phyloP scores from a whole-genome alignment of 1,139 yeast species.

The Arxiozyma slooffiae region DNA sequence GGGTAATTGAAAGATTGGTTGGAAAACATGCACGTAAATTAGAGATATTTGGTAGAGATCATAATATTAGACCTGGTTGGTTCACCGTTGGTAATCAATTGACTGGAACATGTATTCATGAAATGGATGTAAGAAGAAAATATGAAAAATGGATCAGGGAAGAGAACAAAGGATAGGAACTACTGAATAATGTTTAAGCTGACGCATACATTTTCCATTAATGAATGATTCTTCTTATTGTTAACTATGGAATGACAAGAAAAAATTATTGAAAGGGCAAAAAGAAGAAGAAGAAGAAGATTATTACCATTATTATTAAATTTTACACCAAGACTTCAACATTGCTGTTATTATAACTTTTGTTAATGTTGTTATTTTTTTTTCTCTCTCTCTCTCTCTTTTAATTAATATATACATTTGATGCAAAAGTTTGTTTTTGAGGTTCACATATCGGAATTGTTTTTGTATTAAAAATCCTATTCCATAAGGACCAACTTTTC shows the following conservation, averaged over 20 bases:
- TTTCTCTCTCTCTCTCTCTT: neutral
- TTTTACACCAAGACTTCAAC: conserved; percentile 6
- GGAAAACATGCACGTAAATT: conserved; percentile 68
- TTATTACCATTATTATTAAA: conserved; percentile 4
- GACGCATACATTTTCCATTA: no score
- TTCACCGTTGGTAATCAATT: conserved; percentile 79
- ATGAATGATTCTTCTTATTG: neutral
- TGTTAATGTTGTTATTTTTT: no score
- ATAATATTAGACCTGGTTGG: conserved; percentile 86
- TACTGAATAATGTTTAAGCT: neutral
- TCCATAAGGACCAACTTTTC: no score
- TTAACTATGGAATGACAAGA: no score
- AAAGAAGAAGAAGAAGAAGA: neutral
- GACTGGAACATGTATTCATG: conserved; percentile 48
- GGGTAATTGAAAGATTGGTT: conserved; percentile 73
- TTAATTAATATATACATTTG: no score
- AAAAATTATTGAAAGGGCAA: no score
- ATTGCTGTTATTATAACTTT: neutral
- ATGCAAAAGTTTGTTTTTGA: no score
- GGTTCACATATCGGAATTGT: no score
- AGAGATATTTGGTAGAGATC: conserved; percentile 82
- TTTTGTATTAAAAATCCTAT: no score
- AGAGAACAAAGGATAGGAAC: neutral
- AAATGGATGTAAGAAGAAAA: conserved; percentile 41
- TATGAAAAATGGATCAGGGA: conserved; percentile 12